Percentiles rank a stretch among this genome's conserved stretches.
Evolutionary conservation across 441 rosid species (phyloP).

Genomic region (Bocquillonia castaneifolia): DNA sequence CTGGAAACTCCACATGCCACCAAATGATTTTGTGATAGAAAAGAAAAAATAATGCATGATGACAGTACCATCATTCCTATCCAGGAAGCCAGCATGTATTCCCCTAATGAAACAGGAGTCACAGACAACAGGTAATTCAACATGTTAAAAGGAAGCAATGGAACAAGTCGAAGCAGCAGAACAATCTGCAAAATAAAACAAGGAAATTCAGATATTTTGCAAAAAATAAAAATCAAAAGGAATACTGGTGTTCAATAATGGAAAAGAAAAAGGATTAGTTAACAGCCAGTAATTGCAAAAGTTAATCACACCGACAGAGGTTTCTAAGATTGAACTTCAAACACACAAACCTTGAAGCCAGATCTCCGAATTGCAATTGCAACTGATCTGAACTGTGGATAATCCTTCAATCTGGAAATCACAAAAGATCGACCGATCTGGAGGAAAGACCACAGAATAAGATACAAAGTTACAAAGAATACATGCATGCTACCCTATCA

Average conservation of each 20-base stretch:
- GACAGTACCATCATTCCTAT: conserved; percentile 83
- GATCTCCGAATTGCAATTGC: conserved; percentile 77
- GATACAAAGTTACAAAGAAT: not conserved
- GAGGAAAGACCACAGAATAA: conserved; percentile 14
- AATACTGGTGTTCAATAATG: not conserved
- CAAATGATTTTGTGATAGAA: not conserved
- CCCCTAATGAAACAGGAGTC: conserved; percentile 59
- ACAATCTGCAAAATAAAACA: conserved; percentile 32
- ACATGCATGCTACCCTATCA: not conserved
- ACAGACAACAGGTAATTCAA: conserved; percentile 88
- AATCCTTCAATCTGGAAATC: conserved; percentile 79
- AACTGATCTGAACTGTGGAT: conserved; percentile 83
- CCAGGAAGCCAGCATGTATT: conserved; percentile 86
- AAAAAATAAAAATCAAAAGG: not conserved
- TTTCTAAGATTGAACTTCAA: conserved; percentile 11
- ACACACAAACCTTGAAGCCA: conserved; percentile 73
- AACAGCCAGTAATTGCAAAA: not conserved
- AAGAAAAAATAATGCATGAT: not conserved
- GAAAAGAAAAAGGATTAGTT: not conserved
- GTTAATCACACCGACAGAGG: not conserved
- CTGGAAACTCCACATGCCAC: not conserved
- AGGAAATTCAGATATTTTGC: conserved; percentile 13
- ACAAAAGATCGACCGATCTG: conserved; percentile 87
- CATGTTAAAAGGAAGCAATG: conserved; percentile 84
- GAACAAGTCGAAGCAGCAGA: conserved; percentile 87